A percentile compares a stretch with the other conserved stretches of the same genome.
phyloP scores from a whole-genome alignment of 2,329 filamentous ascomycete genomes.

The Colletotrichum endophyticum region DNA sequence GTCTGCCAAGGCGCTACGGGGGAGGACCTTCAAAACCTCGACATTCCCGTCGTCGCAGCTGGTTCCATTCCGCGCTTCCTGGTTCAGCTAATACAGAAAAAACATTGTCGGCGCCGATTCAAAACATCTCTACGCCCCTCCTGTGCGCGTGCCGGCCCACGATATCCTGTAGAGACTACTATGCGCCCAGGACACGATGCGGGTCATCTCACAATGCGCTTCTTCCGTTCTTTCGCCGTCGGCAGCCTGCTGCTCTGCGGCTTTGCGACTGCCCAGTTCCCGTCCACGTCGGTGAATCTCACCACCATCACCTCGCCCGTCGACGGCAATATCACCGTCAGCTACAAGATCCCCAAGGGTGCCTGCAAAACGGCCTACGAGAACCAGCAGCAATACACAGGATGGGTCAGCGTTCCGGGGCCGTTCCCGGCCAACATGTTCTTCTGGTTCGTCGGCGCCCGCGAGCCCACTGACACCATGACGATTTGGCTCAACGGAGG shows the following conservation, averaged over 20 bases:
- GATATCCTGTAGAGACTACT: not conserved
- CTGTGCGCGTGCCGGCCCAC: not conserved
- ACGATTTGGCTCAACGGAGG: constrained; percentile 73
- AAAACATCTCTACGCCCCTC: not conserved
- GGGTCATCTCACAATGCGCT: constrained; percentile 16
- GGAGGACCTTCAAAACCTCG: constrained; percentile 8
- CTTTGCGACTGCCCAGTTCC: constrained; percentile 16
- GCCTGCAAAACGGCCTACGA: constrained; percentile 70
- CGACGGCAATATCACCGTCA: constrained; percentile 67
- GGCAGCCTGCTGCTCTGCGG: not conserved
- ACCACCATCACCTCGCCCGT: constrained; percentile 67
- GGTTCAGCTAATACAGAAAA: not conserved
- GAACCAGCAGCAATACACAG: constrained; percentile 72
- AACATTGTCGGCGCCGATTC: not conserved
- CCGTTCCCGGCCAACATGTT: constrained; percentile 56
- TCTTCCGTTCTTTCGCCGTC: constrained; percentile 4
- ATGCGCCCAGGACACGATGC: constrained; percentile 21
- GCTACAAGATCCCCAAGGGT: constrained; percentile 66
- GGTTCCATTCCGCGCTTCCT: not conserved
- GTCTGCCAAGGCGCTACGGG: constrained; percentile 13
- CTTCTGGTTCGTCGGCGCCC: constrained; percentile 56
- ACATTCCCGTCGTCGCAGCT: constrained; percentile 2
- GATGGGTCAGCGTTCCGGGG: constrained; percentile 69
- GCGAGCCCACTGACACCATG: constrained; percentile 44
- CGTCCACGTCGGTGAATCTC: constrained; percentile 37